Conservation (phyloP, 225 moss, liverwort and hornwort genomes). For the Antitrichia curtipendula region DNA sequence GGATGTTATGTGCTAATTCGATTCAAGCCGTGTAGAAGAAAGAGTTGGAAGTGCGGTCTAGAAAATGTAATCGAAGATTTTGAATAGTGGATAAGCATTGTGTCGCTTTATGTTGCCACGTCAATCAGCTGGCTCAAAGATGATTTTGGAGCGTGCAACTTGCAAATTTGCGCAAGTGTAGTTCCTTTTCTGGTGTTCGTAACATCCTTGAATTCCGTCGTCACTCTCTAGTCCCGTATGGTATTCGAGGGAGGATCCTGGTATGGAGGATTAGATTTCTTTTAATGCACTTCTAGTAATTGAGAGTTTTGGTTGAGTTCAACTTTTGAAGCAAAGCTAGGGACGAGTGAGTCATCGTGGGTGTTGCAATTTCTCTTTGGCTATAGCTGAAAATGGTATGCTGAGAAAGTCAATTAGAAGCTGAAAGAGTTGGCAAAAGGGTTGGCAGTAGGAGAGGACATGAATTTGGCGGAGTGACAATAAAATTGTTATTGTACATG, state of each 20-base stretch:
- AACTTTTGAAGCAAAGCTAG: neutral
- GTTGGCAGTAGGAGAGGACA: no score
- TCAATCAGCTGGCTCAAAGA: neutral
- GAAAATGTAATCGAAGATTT: neutral
- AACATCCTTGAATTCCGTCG: neutral
- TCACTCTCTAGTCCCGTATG: neutral
- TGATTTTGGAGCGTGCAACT: neutral
- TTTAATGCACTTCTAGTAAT: neutral
- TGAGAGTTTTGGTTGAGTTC: neutral
- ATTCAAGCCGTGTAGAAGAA: neutral
- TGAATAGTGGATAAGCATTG: neutral
- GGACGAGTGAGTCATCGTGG: neutral
- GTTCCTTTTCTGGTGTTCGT: neutral
- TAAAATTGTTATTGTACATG: no score
- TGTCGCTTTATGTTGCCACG: neutral
- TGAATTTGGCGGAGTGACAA: no score
- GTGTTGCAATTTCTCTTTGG: no score
- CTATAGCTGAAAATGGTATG: no score
- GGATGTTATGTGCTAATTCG: neutral
- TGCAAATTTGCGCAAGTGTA: neutral
- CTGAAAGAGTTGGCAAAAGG: no score
- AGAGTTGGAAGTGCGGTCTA: neutral
- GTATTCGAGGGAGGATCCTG: neutral
- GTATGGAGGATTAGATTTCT: neutral
- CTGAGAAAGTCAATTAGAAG: no score